Evolutionary conservation across 495 filamentous ascomycete species (phyloP).

Genomic region (Cladorrhinum samala): DNA sequence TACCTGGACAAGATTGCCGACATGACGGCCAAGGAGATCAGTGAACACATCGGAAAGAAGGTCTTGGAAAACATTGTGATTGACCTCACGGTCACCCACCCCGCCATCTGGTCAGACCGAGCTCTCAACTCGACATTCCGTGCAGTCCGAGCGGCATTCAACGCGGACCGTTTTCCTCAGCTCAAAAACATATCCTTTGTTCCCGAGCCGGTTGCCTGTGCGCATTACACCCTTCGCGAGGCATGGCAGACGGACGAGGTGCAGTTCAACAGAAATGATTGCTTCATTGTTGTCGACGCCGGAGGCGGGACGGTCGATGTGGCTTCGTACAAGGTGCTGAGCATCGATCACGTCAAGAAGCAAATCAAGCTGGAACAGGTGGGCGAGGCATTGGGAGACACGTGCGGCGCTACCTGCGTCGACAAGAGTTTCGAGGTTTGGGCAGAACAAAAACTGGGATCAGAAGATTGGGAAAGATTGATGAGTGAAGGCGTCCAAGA

Average conservation of each 20-base stretch:
- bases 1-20: constrained; percentile 26
- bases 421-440: constrained; percentile 22
- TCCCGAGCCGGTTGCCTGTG: constrained; percentile 52
- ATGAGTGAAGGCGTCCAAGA: constrained; percentile 10
- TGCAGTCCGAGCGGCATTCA: constrained; percentile 26
- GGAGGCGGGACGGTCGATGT: constrained; percentile 51
- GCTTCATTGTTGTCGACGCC: constrained; percentile 51
- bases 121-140: constrained; percentile 30
- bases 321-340: constrained; percentile 23
- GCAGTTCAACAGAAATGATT: constrained; percentile 35
- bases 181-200: constrained; percentile 39
- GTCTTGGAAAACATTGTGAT: constrained; percentile 17
- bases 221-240: constrained; percentile 43
- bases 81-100: constrained; percentile 32
- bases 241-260: constrained; percentile 12
- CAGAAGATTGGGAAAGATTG: constrained; percentile 17
- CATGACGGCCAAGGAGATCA: constrained; percentile 16
- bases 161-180: constrained; percentile 15
- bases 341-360: constrained; percentile 18
- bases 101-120: constrained; percentile 28
- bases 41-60: constrained; percentile 3
- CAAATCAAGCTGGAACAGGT: constrained; percentile 19
- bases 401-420: constrained; percentile 28
- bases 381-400: constrained; percentile 14
- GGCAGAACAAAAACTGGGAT: constrained; percentile 12